Evolutionary conservation across 352 stramenopile genomes (phyloP).

Genomic region (Lagenidium giganteum): DNA sequence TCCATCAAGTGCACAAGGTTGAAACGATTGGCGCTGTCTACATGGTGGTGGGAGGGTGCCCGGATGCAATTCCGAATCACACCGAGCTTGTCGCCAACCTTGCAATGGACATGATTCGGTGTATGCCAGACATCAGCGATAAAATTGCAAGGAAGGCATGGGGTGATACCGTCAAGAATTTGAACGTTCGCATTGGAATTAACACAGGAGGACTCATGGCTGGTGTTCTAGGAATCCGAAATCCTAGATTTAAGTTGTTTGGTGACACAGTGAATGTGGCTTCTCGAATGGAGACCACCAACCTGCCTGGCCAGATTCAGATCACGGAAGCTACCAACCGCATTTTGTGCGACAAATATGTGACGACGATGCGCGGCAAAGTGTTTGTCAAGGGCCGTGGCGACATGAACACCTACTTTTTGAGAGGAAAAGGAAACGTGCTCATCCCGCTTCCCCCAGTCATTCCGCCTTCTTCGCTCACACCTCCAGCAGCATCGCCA

Average conservation of each 20-base stretch:
- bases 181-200: conserved; percentile 85
- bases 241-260: conserved; percentile 86
- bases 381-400: conserved; percentile 79
- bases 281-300: conserved; percentile 83
- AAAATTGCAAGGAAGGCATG: conserved; percentile 71
- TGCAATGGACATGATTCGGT: conserved; percentile 73
- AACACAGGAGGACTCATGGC: conserved; percentile 84
- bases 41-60: conserved; percentile 84
- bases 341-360: conserved; percentile 63
- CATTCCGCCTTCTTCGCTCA: not conserved
- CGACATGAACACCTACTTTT: conserved; percentile 83
- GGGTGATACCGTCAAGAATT: conserved; percentile 57
- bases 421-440: conserved; percentile 55
- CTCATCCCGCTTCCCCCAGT: conserved; percentile 39
- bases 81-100: conserved; percentile 78
- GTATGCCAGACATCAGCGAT: conserved; percentile 69
- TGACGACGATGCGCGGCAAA: conserved; percentile 62
- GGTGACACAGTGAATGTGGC: conserved; percentile 85
- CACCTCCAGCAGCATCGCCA: not conserved
- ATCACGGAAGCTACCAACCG: conserved; percentile 68
- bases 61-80: conserved; percentile 63
- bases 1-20: conserved; percentile 88
- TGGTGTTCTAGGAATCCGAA: conserved; percentile 79
- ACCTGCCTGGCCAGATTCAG: conserved; percentile 75
- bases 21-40: conserved; percentile 90